phyloP scores from a whole-genome alignment of 371 early-diverging fungal genomes.

The Zychaea mexicana region DNA sequence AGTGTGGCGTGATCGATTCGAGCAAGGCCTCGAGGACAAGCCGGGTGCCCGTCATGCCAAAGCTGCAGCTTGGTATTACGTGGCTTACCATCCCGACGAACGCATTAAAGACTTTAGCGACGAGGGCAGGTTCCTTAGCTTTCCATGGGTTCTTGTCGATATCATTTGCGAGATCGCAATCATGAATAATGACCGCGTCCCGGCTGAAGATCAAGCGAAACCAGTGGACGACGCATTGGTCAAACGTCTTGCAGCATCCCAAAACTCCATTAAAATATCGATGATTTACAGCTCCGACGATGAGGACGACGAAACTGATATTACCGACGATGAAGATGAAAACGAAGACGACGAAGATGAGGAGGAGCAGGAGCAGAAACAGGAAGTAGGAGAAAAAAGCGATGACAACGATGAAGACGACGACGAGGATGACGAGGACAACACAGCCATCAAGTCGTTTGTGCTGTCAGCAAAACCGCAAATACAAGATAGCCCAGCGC shows the following conservation, averaged over 20 bases:
- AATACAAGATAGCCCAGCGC: neutral
- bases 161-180: conserved; percentile 59
- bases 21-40: conserved; percentile 11
- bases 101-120: conserved; percentile 19
- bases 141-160: conserved; percentile 67
- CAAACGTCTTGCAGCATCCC: neutral
- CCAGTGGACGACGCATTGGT: conserved; percentile 22
- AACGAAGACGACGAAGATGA: neutral
- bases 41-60: conserved; percentile 31
- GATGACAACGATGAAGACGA: neutral
- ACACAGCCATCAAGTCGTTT: neutral
- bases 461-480: neutral
- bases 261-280: neutral
- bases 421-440: neutral
- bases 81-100: conserved; percentile 59
- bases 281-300: neutral
- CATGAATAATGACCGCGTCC: conserved; percentile 16
- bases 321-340: neutral
- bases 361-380: no score
- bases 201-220: neutral
- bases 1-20: conserved; percentile 32
- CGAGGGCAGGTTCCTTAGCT: conserved; percentile 48
- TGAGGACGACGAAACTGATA: conserved; percentile 5
- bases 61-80: conserved; percentile 81
- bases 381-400: no score